phyloP scores from a whole-genome alignment of 495 filamentous ascomycete genomes.

The Mytilinidion resinicola region DNA sequence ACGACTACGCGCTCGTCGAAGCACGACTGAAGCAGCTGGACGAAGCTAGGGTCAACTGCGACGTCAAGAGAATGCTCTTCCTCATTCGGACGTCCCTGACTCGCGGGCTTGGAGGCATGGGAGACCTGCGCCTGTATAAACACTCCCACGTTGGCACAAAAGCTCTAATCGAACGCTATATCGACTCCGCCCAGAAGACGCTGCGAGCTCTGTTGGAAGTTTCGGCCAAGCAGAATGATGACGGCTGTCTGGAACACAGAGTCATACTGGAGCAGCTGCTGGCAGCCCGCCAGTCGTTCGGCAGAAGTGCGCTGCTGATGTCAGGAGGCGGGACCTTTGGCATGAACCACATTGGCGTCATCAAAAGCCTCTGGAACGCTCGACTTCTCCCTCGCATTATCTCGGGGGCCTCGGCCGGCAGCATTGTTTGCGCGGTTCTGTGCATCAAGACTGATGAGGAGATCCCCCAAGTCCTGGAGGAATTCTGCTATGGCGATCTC shows the following conservation, averaged over 20 bases:
- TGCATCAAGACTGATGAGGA: constrained; percentile 83
- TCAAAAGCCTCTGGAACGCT: constrained; percentile 73
- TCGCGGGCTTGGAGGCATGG: constrained; percentile 80
- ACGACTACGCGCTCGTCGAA: constrained; percentile 61
- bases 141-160: constrained; percentile 87
- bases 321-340: constrained; percentile 92
- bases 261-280: constrained; percentile 70
- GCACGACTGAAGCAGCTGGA: constrained; percentile 66
- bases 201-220: constrained; percentile 63
- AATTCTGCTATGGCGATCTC: constrained; percentile 75
- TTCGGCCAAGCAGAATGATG: constrained; percentile 46
- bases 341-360: constrained; percentile 93
- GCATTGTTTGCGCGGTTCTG: constrained; percentile 80
- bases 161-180: constrained; percentile 76
- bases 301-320: constrained; percentile 76
- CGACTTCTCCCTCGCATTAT: constrained; percentile 82
- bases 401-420: constrained; percentile 89
- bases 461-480: constrained; percentile 61
- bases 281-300: constrained; percentile 77
- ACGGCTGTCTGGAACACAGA: constrained; percentile 51
- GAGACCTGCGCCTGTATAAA: constrained; percentile 71
- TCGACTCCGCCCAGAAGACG: constrained; percentile 66
- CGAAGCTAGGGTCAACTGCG: constrained; percentile 64
- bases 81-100: constrained; percentile 74
- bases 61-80: constrained; percentile 71